A percentile compares a stretch with the other conserved stretches of the same genome.
phyloP scores from a whole-genome alignment of 169 alveolate genomes.

The Eimeria acervulina region DNA sequence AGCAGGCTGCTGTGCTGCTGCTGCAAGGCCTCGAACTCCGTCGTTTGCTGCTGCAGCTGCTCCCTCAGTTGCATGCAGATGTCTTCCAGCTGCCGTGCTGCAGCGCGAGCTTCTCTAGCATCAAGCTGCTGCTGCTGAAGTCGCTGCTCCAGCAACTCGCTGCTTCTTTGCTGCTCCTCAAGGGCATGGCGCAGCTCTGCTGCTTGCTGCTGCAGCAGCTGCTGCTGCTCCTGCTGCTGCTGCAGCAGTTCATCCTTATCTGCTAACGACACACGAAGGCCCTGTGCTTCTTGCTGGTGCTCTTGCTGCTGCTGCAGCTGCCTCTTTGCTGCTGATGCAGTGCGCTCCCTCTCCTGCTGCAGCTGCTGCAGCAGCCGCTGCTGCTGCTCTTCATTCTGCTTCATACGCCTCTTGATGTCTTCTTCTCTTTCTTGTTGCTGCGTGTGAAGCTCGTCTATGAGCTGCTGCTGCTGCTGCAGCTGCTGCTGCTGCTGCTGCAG shows the following conservation, averaged over 20 bases:
- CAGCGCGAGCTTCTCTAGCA: constrained; percentile 29
- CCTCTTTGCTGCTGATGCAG: constrained; percentile 45
- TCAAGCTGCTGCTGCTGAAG: constrained; percentile 64
- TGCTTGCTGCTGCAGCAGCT: constrained; percentile 58
- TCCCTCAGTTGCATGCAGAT: constrained; percentile 32
- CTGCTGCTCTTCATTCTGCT: constrained; percentile 26
- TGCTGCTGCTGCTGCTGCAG: constrained; percentile 73
- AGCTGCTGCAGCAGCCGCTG: constrained; percentile 72
- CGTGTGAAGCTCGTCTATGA: constrained; percentile 29
- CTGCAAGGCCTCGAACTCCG: constrained; percentile 47
- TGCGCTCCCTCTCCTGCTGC: constrained; percentile 29
- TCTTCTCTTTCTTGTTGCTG: not conserved
- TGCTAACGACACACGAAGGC: not conserved
- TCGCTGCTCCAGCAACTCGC: constrained; percentile 15
- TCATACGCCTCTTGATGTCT: not conserved
- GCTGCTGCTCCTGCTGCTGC: constrained; percentile 23
- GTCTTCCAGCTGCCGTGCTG: constrained; percentile 5
- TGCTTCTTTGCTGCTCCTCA: constrained; percentile 25
- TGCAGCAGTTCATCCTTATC: constrained; percentile 44
- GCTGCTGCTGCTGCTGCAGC: constrained; percentile 71
- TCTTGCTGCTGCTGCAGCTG: constrained; percentile 44
- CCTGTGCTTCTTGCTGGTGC: not conserved
- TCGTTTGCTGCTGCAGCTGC: constrained; percentile 70
- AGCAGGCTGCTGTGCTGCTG: constrained; percentile 62
- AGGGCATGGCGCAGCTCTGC: not conserved